Conservation (phyloP, 2,329 filamentous ascomycete species). For the Phaeosphaeria sp. region DNA sequence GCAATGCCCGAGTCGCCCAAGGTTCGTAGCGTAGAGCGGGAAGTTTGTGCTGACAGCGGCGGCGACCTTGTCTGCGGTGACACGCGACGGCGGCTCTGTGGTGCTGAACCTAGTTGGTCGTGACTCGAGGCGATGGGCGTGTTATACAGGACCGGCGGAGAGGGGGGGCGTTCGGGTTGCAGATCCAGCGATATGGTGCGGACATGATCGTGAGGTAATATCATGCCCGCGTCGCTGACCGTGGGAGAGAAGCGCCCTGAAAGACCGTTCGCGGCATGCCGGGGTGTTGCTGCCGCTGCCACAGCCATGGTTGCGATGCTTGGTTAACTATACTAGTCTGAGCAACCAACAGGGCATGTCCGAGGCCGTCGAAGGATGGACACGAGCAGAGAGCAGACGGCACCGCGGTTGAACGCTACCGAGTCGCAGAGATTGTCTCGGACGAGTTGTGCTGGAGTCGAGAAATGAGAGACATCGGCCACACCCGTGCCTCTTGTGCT, state of each 20-base stretch:
- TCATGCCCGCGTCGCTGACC: constrained; percentile 93
- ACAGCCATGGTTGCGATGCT: constrained; percentile 28
- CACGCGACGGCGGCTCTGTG: constrained; percentile 35
- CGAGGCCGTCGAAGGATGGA: constrained; percentile 3
- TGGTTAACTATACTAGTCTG: constrained; percentile 29
- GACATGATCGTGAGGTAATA: constrained; percentile 69
- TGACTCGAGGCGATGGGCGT: constrained; percentile 26
- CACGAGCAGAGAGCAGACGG: neutral
- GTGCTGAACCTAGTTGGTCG: constrained; percentile 37
- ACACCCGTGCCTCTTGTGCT: constrained; percentile 12
- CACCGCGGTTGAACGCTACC: neutral
- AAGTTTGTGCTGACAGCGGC: constrained; percentile 42
- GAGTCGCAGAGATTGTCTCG: neutral
- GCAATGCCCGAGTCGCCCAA: constrained; percentile 30
- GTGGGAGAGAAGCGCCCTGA: constrained; percentile 70
- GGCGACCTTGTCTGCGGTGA: constrained; percentile 40
- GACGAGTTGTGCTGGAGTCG: constrained; percentile 21
- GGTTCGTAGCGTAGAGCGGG: constrained; percentile 45
- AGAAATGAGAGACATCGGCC: constrained; percentile 23
- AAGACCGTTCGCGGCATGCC: constrained; percentile 18
- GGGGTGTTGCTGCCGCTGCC: constrained; percentile 27
- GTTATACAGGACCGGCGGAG: constrained; percentile 43
- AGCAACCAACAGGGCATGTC: constrained; percentile 28
- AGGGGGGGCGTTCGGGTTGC: constrained; percentile 56
- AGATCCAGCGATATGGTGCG: constrained; percentile 60